Evolutionary conservation across 2,329 filamentous ascomycete genomes (phyloP).

Genomic region (Sarocladium kiliense): DNA sequence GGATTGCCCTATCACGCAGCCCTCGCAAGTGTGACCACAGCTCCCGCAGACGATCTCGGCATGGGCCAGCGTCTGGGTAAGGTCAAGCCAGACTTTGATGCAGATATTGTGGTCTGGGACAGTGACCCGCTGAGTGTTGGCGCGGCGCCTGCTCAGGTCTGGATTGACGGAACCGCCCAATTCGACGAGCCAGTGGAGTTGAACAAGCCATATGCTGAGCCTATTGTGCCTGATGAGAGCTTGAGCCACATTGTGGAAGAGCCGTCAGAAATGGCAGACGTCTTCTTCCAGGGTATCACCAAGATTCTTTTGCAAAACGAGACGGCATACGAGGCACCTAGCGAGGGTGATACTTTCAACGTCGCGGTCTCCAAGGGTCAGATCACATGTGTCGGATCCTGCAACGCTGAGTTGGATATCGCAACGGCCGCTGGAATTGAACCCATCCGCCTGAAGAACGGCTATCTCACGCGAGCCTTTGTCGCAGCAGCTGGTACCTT

Average conservation of each 20-base stretch:
- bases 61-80: constrained; percentile 55
- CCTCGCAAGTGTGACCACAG: constrained; percentile 51
- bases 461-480: constrained; percentile 55
- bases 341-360: constrained; percentile 32
- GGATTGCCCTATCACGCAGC: constrained; percentile 57
- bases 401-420: constrained; percentile 36
- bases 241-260: constrained; percentile 38
- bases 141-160: constrained; percentile 55
- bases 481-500: constrained; percentile 56
- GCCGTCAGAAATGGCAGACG: constrained; percentile 28
- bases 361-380: constrained; percentile 48
- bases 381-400: constrained; percentile 52
- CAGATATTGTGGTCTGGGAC: constrained; percentile 56
- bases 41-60: constrained; percentile 53
- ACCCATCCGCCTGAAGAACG: constrained; percentile 47
- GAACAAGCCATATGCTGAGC: constrained; percentile 37
- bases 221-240: constrained; percentile 33
- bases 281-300: constrained; percentile 53
- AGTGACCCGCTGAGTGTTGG: constrained; percentile 57
- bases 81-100: constrained; percentile 50
- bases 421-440: constrained; percentile 28
- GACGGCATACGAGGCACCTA: constrained; percentile 20
- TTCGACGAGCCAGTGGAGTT: constrained; percentile 47
- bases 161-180: constrained; percentile 58
- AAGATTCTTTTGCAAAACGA: constrained; percentile 44